Evolutionary conservation across 257 asterid species (phyloP).

Genomic region (Rubia yunnanensis): DNA sequence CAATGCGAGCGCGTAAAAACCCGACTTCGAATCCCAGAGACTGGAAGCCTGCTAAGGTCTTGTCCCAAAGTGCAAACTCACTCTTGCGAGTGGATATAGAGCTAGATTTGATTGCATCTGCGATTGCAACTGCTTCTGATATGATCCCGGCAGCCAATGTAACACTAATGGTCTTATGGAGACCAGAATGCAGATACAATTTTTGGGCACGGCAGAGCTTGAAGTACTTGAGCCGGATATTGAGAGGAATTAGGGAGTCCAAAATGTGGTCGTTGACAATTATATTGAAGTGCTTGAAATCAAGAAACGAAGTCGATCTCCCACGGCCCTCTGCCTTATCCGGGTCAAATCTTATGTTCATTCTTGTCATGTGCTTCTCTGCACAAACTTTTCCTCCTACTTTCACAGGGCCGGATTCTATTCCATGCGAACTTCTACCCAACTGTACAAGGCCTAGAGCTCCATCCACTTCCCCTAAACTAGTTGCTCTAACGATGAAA

Average conservation of each 20-base stretch:
- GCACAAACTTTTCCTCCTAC: neutral
- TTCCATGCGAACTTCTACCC: neutral
- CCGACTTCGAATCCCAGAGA: constrained; percentile 3
- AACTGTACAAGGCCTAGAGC: constrained; percentile 7
- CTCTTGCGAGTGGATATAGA: neutral
- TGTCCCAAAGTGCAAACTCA: constrained; percentile 6
- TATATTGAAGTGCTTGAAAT: neutral
- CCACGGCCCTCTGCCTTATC: neutral
- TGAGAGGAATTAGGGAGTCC: neutral
- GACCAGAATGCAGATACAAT: constrained; percentile 3
- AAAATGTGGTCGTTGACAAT: neutral
- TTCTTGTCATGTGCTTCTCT: neutral
- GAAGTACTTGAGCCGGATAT: neutral
- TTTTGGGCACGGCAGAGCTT: constrained; percentile 4
- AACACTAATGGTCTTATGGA: neutral
- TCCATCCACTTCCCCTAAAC: constrained; percentile 12
- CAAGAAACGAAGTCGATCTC: neutral
- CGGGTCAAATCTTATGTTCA: too few relatives aligned
- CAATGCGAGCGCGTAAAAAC: constrained; percentile 3
- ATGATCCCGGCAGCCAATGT: neutral
- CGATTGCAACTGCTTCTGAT: neutral
- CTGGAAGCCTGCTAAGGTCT: constrained; percentile 7
- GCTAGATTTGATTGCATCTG: constrained; percentile 2
- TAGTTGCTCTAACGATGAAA: constrained; percentile 4
- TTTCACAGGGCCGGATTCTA: neutral